Conservation (phyloP, 1,284 basidiomycete genomes). For the Microbotryum saponariae region DNA sequence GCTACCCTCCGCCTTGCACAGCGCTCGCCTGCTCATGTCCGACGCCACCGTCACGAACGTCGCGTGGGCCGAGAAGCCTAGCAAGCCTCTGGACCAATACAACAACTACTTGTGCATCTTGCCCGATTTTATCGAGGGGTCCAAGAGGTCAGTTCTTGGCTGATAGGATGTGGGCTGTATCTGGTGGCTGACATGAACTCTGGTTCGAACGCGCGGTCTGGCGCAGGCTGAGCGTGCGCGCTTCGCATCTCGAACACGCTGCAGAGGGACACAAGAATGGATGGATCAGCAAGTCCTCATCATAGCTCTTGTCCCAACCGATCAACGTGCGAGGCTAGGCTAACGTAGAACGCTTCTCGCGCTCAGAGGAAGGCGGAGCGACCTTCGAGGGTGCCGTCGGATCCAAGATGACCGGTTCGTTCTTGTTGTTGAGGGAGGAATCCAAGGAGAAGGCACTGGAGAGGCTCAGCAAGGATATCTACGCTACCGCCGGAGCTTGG, state of each 20-base stretch:
- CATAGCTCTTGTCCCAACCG: too few relatives aligned
- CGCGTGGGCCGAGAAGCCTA: constrained; percentile 14
- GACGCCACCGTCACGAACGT: not conserved
- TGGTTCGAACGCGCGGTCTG: too few relatives aligned
- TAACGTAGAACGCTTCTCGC: not conserved
- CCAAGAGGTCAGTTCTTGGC: constrained; percentile 12
- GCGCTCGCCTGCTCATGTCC: constrained; percentile 7
- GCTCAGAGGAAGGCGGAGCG: constrained; percentile 22
- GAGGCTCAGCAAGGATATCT: constrained; percentile 21
- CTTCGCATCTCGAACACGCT: constrained; percentile 23
- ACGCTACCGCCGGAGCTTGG: constrained; percentile 21
- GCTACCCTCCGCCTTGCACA: too few relatives aligned
- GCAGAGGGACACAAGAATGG: constrained; percentile 12
- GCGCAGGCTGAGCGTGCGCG: constrained; percentile 16
- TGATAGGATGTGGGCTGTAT: too few relatives aligned
- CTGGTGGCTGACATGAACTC: too few relatives aligned
- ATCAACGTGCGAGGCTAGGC: too few relatives aligned
- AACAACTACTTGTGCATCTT: constrained; percentile 15
- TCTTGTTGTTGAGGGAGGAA: constrained; percentile 21
- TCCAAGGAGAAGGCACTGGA: constrained; percentile 12
- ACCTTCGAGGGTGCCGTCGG: constrained; percentile 22
- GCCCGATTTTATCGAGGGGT: constrained; percentile 16
- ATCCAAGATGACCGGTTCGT: constrained; percentile 24
- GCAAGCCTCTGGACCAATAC: constrained; percentile 15
- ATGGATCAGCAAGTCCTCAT: constrained; percentile 14